A percentile compares a stretch with the other conserved stretches of the same genome.
phyloP scores from a whole-genome alignment of 139 green algal genomes.

The Ulvella scutata region DNA sequence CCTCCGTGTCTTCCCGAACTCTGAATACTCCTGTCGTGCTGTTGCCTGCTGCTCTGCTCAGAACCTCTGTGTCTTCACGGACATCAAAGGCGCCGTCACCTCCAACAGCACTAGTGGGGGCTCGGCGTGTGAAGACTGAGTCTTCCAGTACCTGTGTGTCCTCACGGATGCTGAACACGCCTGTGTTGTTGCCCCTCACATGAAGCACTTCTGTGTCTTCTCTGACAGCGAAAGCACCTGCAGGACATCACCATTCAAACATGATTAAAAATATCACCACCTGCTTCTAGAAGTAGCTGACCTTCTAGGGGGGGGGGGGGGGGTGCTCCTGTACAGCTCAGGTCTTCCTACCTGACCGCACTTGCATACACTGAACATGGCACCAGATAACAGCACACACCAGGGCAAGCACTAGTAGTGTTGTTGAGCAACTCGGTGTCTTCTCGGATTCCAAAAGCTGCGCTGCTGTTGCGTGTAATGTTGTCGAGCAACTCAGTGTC shows the following conservation, averaged over 20 bases:
- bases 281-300: too few species aligned
- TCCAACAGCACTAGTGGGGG: too few species aligned
- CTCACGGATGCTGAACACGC: background rate
- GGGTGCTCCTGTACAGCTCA: too few species aligned
- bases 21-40: background rate
- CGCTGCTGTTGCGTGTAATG: background rate
- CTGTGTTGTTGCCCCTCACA: background rate
- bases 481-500: background rate
- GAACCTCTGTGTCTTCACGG: constrained; percentile 3
- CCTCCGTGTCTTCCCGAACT: background rate
- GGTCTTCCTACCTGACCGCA: too few species aligned
- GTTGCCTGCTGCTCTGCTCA: background rate
- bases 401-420: too few species aligned
- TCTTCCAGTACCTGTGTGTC: background rate
- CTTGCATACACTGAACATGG: too few species aligned
- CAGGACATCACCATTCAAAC: too few species aligned
- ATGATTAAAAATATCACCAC: too few species aligned
- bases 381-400: too few species aligned
- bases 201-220: background rate
- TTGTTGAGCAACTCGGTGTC: background rate
- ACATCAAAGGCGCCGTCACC: background rate
- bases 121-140: background rate
- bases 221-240: background rate
- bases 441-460: background rate
- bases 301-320: too few species aligned